Conservation (phyloP, 176 grass and related monocot species). For the Aegilops speltoides region DNA sequence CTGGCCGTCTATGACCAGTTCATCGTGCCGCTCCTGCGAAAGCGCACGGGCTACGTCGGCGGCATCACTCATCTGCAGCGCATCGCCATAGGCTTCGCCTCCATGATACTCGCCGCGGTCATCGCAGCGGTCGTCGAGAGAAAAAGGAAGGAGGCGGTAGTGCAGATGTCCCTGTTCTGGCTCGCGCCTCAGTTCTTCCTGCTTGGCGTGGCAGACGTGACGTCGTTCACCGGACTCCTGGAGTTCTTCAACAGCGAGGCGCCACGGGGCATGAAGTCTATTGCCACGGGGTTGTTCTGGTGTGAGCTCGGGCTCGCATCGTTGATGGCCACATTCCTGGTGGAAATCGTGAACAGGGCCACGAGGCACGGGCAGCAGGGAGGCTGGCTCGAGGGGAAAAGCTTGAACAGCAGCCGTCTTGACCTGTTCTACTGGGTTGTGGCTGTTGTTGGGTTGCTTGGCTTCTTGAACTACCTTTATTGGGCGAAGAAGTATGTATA, state of each 20-base stretch:
- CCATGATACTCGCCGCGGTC: slow-evolving; percentile 26
- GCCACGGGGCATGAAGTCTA: slow-evolving; percentile 57
- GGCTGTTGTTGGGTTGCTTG: slow-evolving; percentile 33
- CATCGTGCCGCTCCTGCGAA: slow-evolving; percentile 41
- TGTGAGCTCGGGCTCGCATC: slow-evolving; percentile 45
- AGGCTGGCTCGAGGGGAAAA: slow-evolving; percentile 69
- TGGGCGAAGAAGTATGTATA: slow-evolving; percentile 63
- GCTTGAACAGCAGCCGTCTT: slow-evolving; percentile 55
- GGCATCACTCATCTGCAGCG: slow-evolving; percentile 57
- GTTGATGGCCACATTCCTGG: slow-evolving; percentile 36
- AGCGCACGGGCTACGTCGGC: slow-evolving; percentile 31
- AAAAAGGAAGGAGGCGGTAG: slow-evolving; percentile 22
- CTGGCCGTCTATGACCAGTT: slow-evolving; percentile 45
- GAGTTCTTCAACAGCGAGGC: slow-evolving; percentile 72
- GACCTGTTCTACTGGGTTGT: slow-evolving; percentile 76
- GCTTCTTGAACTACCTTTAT: slow-evolving; percentile 53
- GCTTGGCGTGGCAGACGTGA: slow-evolving; percentile 53
- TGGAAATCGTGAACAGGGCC: slow-evolving; percentile 18
- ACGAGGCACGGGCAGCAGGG: slow-evolving; percentile 14
- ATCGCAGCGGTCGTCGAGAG: slow-evolving; percentile 51
- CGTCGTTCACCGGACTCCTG: slow-evolving; percentile 56
- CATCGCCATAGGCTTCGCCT: slow-evolving; percentile 35
- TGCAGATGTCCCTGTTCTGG: slow-evolving; percentile 63
- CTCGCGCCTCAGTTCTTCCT: slow-evolving; percentile 53
- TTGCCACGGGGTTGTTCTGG: slow-evolving; percentile 60